Conservation (phyloP, 2,329 filamentous ascomycete genomes). For the Nothophaeocryptopus gaeumannii region DNA sequence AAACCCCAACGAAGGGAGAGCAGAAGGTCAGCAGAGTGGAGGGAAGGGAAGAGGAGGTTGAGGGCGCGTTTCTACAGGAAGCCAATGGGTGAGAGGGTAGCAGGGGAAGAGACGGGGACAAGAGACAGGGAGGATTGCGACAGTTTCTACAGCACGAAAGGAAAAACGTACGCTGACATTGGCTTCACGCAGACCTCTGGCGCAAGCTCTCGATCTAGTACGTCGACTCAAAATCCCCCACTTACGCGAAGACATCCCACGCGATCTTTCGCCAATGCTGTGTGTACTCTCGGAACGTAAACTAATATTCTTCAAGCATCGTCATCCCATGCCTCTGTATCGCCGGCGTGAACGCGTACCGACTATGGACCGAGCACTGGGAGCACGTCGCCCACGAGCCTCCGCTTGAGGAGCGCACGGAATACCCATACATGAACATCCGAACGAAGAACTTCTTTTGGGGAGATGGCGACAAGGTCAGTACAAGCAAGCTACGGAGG, state of each 20-base stretch:
- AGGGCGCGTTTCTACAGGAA: neutral
- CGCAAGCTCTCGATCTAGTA: slow-evolving; percentile 88
- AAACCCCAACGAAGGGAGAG: no score
- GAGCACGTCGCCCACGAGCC: slow-evolving; percentile 86
- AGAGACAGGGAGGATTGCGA: neutral
- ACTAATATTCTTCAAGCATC: slow-evolving; percentile 39
- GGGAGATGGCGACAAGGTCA: slow-evolving; percentile 93
- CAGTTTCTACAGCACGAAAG: no score
- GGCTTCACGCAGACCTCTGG: slow-evolving; percentile 70
- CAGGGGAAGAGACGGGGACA: neutral
- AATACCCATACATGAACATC: slow-evolving; percentile 98
- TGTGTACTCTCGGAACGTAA: neutral
- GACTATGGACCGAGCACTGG: slow-evolving; percentile 95
- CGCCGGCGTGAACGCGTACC: slow-evolving; percentile 77
- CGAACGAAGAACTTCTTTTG: slow-evolving; percentile 92
- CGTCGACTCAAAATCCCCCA: no score
- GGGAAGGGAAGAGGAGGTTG: neutral
- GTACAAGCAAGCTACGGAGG: slow-evolving; percentile 24
- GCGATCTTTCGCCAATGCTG: neutral
- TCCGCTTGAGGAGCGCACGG: slow-evolving; percentile 81
- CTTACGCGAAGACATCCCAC: neutral
- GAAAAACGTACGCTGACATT: slow-evolving; percentile 12
- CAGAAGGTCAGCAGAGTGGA: neutral
- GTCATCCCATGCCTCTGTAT: slow-evolving; percentile 71
- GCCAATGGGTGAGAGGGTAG: neutral